Conservation (phyloP, 148 eudicot genomes). For the Silene latifolia region DNA sequence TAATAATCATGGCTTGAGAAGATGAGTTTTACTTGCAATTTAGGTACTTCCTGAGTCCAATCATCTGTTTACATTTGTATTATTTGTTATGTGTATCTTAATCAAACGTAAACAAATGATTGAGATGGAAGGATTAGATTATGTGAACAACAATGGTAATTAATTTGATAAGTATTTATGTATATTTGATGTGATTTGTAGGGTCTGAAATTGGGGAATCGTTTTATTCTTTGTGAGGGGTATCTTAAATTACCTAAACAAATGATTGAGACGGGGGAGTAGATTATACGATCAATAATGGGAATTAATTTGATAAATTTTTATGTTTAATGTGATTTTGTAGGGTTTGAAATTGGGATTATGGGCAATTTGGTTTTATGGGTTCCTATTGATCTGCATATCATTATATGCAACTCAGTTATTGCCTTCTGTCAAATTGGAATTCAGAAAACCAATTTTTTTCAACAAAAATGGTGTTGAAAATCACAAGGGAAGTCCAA, state of each 20-base stretch:
- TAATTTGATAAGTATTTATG: too few relatives aligned
- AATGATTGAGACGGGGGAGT: neutral
- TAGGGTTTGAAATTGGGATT: conserved; percentile 55
- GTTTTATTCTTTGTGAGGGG: too few relatives aligned
- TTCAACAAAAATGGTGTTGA: conserved; percentile 16
- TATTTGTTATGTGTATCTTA: too few relatives aligned
- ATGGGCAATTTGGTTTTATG: conserved; percentile 73
- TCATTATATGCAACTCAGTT: conserved; percentile 62
- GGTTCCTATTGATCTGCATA: conserved; percentile 52
- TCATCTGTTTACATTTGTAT: too few relatives aligned
- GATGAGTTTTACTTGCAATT: too few relatives aligned
- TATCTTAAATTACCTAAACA: too few relatives aligned
- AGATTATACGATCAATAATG: neutral
- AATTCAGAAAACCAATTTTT: conserved; percentile 30
- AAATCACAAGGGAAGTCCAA: conserved; percentile 32
- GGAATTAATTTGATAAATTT: neutral
- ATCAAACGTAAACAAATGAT: neutral
- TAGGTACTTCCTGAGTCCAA: too few relatives aligned
- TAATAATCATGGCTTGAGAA: too few relatives aligned
- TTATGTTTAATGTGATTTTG: conserved; percentile 17
- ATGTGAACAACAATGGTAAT: too few relatives aligned
- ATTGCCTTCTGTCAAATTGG: conserved; percentile 41
- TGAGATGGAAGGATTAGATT: neutral
- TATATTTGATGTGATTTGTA: conserved; percentile 18
- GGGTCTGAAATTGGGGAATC: conserved; percentile 44